These are phyloP conservation scores for Trametopsis cervina DNA, from an alignment of 768 basidiomycete species.

Conservation along the genomic window DNA sequence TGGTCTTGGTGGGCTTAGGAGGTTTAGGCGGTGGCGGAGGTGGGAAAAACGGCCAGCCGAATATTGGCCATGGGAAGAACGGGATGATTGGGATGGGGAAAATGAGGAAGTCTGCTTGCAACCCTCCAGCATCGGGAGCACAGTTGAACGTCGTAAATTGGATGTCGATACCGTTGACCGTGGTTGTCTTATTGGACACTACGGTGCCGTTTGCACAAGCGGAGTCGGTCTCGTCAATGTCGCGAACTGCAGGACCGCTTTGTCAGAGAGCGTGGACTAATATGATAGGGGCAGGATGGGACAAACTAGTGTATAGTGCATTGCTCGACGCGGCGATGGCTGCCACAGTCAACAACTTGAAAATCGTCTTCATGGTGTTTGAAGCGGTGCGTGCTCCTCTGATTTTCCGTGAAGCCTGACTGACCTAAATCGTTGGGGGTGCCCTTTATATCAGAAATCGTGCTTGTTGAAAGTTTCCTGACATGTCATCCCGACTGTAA, in stretches of 20 bases:
- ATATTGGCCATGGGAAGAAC: neutral
- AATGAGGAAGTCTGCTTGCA: neutral
- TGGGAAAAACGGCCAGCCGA: neutral
- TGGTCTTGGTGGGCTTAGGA: neutral
- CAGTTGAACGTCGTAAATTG: slow-evolving; percentile 2
- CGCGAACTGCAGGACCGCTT: no score
- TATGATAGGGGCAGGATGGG: neutral
- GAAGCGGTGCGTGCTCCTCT: neutral
- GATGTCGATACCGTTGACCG: neutral
- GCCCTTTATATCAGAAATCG: neutral
- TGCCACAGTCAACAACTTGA: neutral
- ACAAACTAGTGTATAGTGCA: neutral
- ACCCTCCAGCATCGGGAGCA: neutral
- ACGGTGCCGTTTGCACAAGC: neutral
- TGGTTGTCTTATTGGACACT: neutral
- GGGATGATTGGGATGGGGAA: neutral
- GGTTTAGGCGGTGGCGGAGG: neutral
- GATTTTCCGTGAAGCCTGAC: neutral
- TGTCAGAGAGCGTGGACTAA: neutral
- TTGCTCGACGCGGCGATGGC: neutral
- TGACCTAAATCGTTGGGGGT: neutral
- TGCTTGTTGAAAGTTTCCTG: neutral
- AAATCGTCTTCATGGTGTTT: neutral
- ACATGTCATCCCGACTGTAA: neutral
- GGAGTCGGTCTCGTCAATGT: neutral